These are phyloP conservation scores for Hypomontagnella submonticulosa DNA, from an alignment of 495 filamentous ascomycete species.

Conservation along the genomic window DNA sequence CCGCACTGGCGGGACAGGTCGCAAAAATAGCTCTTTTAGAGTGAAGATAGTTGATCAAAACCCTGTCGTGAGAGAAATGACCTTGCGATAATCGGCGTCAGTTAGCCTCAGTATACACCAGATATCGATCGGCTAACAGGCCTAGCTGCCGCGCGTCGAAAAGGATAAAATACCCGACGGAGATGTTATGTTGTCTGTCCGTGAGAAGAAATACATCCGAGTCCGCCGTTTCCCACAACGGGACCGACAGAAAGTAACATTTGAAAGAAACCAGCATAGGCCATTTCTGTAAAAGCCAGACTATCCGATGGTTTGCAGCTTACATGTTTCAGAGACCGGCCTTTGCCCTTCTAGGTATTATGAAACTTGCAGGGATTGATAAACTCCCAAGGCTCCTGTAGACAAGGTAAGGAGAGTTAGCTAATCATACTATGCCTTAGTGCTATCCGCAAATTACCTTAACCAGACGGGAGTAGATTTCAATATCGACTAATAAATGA, in stretches of 20 bases:
- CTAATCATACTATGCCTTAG: constrained; percentile 10
- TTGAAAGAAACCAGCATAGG: constrained; percentile 12
- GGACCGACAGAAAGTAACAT: constrained; percentile 11
- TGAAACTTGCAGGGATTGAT: constrained; percentile 21
- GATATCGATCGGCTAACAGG: not conserved
- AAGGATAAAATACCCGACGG: constrained; percentile 21
- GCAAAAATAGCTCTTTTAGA: constrained; percentile 13
- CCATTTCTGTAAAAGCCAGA: constrained; percentile 4
- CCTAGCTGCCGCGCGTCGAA: constrained; percentile 30
- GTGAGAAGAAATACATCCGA: constrained; percentile 28
- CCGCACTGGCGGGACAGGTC: constrained; percentile 30
- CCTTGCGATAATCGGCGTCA: too few relatives aligned
- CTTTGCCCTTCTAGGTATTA: constrained; percentile 13
- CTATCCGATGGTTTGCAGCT: constrained; percentile 22
- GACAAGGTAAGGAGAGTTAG: constrained; percentile 19
- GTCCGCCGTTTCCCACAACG: constrained; percentile 10
- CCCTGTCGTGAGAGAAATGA: not conserved
- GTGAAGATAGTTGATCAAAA: constrained; percentile 9
- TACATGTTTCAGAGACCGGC: constrained; percentile 32
- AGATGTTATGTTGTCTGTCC: constrained; percentile 6
- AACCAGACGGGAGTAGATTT: constrained; percentile 7
- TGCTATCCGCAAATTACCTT: constrained; percentile 15
- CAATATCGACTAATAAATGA: constrained; percentile 1
- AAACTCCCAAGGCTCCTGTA: not conserved
- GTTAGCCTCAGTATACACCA: too few relatives aligned